Evolutionary conservation across 306 rosid species (phyloP).

Genomic region (Pyrus bretschneideri): DNA sequence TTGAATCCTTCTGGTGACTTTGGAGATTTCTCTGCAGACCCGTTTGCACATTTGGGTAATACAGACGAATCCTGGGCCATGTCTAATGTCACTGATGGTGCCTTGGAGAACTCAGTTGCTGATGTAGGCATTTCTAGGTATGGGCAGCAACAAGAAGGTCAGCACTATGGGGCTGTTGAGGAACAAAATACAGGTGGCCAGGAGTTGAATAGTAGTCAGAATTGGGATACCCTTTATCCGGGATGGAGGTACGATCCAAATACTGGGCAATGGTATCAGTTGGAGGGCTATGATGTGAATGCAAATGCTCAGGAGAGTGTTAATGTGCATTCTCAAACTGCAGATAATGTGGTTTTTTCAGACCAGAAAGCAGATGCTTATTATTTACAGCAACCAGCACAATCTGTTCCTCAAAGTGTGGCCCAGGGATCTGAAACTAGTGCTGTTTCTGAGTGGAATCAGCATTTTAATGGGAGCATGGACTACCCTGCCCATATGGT

Average conservation of each 20-base stretch:
- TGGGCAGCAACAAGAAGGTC: slow-evolving; percentile 34
- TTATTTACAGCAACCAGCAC: slow-evolving; percentile 41
- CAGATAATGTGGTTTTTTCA: slow-evolving; percentile 17
- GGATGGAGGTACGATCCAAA: slow-evolving; percentile 65
- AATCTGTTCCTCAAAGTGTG: slow-evolving; percentile 30
- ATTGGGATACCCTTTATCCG: slow-evolving; percentile 62
- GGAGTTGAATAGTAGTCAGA: slow-evolving; percentile 39
- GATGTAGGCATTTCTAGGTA: slow-evolving; percentile 15
- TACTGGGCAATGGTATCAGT: slow-evolving; percentile 64
- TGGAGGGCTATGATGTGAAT: slow-evolving; percentile 32
- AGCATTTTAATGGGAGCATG: slow-evolving; percentile 35
- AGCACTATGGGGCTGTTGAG: slow-evolving; percentile 24
- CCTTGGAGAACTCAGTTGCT: slow-evolving; percentile 12
- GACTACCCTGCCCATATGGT: slow-evolving; percentile 62
- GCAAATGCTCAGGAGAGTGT: slow-evolving; percentile 23
- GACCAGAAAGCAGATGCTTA: slow-evolving; percentile 29
- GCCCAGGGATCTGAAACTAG: slow-evolving; percentile 29
- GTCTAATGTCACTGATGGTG: slow-evolving; percentile 9
- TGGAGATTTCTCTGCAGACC: not conserved
- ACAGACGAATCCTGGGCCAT: slow-evolving; percentile 1
- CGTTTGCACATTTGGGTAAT: not conserved
- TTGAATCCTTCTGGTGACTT: not conserved
- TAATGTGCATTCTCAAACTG: slow-evolving; percentile 20
- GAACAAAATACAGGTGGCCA: slow-evolving; percentile 23
- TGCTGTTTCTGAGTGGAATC: slow-evolving; percentile 35